phyloP scores from a whole-genome alignment of 495 filamentous ascomycete genomes.

The Daldinia concentrica region DNA sequence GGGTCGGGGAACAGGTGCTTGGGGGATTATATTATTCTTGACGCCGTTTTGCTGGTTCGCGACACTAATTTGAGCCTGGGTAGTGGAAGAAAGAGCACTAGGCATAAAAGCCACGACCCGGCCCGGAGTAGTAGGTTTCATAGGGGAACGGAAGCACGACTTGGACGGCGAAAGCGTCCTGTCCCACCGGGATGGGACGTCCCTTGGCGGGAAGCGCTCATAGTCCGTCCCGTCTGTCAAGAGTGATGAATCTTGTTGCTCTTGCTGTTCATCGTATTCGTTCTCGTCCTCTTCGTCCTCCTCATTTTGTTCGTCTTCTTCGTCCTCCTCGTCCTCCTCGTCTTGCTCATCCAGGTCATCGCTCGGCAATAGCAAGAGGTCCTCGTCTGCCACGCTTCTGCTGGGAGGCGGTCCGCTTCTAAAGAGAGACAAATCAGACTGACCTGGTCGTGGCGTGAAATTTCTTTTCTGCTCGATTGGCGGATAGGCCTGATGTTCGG shows the following conservation, averaged over 20 bases:
- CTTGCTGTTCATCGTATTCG: neutral
- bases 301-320: neutral
- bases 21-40: slow-evolving; percentile 8
- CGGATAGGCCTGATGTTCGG: slow-evolving; percentile 40
- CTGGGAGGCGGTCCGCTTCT: slow-evolving; percentile 27
- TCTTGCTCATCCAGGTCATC: slow-evolving; percentile 22
- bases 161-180: slow-evolving; percentile 58
- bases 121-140: slow-evolving; percentile 59
- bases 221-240: slow-evolving; percentile 47
- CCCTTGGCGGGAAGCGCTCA: slow-evolving; percentile 45
- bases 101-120: slow-evolving; percentile 59
- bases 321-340: neutral
- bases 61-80: slow-evolving; percentile 45
- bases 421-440: slow-evolving; percentile 49
- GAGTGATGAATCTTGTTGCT: slow-evolving; percentile 39
- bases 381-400: slow-evolving; percentile 10
- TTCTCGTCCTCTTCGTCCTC: neutral
- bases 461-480: slow-evolving; percentile 60
- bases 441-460: slow-evolving; percentile 58
- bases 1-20: slow-evolving; percentile 27
- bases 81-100: slow-evolving; percentile 49
- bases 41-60: slow-evolving; percentile 31
- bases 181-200: slow-evolving; percentile 46
- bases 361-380: slow-evolving; percentile 33
- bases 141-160: slow-evolving; percentile 61